A percentile compares a stretch with the other conserved stretches of the same genome.
Evolutionary conservation across 2,329 filamentous ascomycete genomes (phyloP).

Genomic region (Periconia sp.): DNA sequence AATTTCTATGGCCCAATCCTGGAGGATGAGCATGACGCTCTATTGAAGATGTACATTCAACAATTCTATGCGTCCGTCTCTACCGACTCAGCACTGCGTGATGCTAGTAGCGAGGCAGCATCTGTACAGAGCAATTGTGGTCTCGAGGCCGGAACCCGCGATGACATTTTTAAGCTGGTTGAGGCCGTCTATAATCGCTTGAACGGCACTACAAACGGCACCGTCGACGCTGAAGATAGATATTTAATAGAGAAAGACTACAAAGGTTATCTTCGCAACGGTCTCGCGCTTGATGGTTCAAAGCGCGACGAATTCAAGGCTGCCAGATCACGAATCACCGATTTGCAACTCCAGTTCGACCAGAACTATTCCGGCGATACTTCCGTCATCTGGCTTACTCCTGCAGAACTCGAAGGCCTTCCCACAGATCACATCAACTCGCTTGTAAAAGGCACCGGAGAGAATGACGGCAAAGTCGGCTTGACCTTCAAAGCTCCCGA

Average conservation of each 20-base stretch:
- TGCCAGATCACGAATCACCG: not conserved
- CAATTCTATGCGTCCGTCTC: not conserved
- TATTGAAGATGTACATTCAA: not conserved
- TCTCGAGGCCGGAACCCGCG: not conserved
- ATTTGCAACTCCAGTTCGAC: not conserved
- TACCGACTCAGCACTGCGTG: not conserved
- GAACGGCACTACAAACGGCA: not conserved
- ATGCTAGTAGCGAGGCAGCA: not conserved
- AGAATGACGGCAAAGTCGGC: not conserved
- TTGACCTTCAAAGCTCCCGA: not conserved
- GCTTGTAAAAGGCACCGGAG: not conserved
- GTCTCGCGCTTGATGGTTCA: not conserved
- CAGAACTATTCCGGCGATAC: not conserved
- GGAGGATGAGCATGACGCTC: not conserved
- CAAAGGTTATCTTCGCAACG: not conserved
- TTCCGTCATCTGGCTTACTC: not conserved
- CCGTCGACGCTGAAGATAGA: not conserved
- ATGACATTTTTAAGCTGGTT: not conserved
- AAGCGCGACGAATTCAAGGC: not conserved
- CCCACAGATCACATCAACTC: not conserved
- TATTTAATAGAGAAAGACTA: not conserved
- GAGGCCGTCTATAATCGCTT: not conserved
- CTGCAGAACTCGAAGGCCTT: not conserved
- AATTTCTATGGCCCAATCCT: not conserved
- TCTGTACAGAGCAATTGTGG: not conserved